These are phyloP conservation scores for Bipolaris gigantea DNA, from an alignment of 2,329 filamentous ascomycete genomes.

Conservation along the genomic window DNA sequence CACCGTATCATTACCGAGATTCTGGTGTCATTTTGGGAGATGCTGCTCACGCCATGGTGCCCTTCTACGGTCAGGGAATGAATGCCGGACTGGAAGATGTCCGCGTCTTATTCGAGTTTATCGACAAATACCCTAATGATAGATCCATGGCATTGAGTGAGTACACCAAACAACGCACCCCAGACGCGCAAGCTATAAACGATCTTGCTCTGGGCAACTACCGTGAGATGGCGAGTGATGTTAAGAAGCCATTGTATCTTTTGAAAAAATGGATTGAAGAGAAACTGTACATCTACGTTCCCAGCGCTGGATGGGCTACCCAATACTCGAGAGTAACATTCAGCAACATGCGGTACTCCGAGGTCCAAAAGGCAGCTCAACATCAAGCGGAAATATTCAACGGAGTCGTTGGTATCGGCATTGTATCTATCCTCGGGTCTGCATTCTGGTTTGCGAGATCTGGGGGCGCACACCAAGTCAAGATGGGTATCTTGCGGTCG, in stretches of 20 bases:
- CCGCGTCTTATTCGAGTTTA: conserved; percentile 76
- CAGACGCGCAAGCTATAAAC: conserved; percentile 87
- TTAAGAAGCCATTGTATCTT: conserved; percentile 75
- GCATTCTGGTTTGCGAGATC: conserved; percentile 27
- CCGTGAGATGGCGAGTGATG: conserved; percentile 86
- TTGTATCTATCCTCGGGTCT: conserved; percentile 21
- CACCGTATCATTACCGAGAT: conserved; percentile 77
- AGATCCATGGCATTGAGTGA: conserved; percentile 61
- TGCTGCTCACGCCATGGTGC: conserved; percentile 95
- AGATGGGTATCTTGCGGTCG: conserved; percentile 32
- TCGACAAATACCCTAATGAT: conserved; percentile 66
- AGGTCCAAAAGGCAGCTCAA: conserved; percentile 71
- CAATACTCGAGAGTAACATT: conserved; percentile 94
- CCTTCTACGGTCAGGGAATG: conserved; percentile 98
- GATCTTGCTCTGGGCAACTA: conserved; percentile 91
- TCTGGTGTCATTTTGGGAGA: conserved; percentile 87
- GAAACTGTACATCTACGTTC: conserved; percentile 73
- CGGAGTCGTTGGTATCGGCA: conserved; percentile 27
- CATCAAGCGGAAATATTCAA: conserved; percentile 39
- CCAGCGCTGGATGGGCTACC: conserved; percentile 81
- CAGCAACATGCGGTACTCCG: conserved; percentile 86
- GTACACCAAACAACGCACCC: conserved; percentile 73
- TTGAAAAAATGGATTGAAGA: conserved; percentile 87
- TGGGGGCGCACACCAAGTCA: conserved; percentile 26
- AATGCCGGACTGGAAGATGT: conserved; percentile 96